A percentile compares a stretch with the other conserved stretches of the same genome.
These are phyloP conservation scores for Boletus subluridellus DNA, from an alignment of 1,284 basidiomycete species.

Conservation along the genomic window DNA sequence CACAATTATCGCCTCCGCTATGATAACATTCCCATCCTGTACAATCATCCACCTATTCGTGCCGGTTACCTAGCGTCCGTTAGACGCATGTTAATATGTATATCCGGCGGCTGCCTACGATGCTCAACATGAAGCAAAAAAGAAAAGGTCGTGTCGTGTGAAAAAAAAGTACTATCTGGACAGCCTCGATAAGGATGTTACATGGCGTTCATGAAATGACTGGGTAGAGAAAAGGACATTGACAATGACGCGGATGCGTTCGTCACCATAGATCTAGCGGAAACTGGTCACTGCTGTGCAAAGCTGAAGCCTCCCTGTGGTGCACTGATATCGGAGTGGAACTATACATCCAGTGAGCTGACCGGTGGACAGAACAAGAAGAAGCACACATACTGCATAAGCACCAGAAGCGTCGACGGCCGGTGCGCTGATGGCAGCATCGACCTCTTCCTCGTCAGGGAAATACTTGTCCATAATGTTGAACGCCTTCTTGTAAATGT, in stretches of 20 bases:
- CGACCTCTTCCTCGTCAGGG: constrained; percentile 83
- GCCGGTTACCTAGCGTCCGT: constrained; percentile 30
- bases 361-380: constrained; percentile 2
- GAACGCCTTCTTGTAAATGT: constrained; percentile 99
- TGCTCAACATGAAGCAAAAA: constrained; percentile 25
- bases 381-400: constrained; percentile 71
- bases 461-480: constrained; percentile 98
- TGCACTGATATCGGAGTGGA: constrained; percentile 76
- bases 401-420: constrained; percentile 84
- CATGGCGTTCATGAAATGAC: constrained; percentile 23
- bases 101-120: constrained; percentile 18
- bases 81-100: constrained; percentile 31
- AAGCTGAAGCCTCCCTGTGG: constrained; percentile 96
- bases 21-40: constrained; percentile 19
- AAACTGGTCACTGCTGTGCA: constrained; percentile 45
- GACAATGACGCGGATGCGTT: neutral
- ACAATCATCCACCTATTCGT: constrained; percentile 21
- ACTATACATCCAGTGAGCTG: constrained; percentile 43
- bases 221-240: constrained; percentile 8
- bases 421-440: constrained; percentile 75
- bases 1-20: constrained; percentile 19
- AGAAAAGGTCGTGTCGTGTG: constrained; percentile 10
- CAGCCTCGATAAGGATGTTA: constrained; percentile 13
- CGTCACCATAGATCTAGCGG: constrained; percentile 7
- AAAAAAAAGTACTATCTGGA: constrained; percentile 16